phyloP scores from a whole-genome alignment of 164 flowering plant species.

The Kalanchoe fedtschenkoi region DNA sequence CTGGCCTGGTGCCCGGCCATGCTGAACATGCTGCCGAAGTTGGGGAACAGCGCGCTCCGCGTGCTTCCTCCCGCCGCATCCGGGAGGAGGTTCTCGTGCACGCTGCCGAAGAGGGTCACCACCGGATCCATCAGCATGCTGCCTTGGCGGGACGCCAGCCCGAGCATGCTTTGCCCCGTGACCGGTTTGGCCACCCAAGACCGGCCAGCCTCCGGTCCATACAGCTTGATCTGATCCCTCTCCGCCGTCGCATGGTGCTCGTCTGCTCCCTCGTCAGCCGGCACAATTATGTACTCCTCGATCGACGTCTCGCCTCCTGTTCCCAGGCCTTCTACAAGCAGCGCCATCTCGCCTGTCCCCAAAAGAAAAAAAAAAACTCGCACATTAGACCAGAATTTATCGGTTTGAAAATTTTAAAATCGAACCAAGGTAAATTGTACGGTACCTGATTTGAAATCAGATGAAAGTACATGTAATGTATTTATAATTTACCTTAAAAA shows the following conservation, averaged over 20 bases:
- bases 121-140: slow-evolving; percentile 83
- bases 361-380: too few species aligned
- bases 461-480: too few species aligned
- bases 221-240: slow-evolving; percentile 52
- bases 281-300: slow-evolving; percentile 79
- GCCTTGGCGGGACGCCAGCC: slow-evolving; percentile 71
- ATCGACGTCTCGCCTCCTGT: slow-evolving; percentile 79
- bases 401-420: too few species aligned
- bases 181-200: slow-evolving; percentile 91
- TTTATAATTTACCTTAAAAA: too few species aligned
- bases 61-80: slow-evolving; percentile 32
- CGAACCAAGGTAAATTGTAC: too few species aligned
- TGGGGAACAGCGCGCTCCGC: slow-evolving; percentile 41
- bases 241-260: slow-evolving; percentile 31
- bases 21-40: slow-evolving; percentile 53
- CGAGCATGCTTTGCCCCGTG: slow-evolving; percentile 56
- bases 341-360: slow-evolving; percentile 81
- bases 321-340: slow-evolving; percentile 89
- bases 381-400: too few species aligned
- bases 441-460: too few species aligned
- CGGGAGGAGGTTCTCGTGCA: slow-evolving; percentile 81
- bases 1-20: slow-evolving; percentile 29
- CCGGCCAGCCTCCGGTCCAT: slow-evolving; percentile 69
- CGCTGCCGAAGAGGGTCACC: slow-evolving; percentile 80
- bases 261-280: slow-evolving; percentile 45